Percentiles rank a stretch among this genome's conserved stretches.
phyloP scores from a whole-genome alignment of 495 filamentous ascomycete species.

The Podospora sp. region DNA sequence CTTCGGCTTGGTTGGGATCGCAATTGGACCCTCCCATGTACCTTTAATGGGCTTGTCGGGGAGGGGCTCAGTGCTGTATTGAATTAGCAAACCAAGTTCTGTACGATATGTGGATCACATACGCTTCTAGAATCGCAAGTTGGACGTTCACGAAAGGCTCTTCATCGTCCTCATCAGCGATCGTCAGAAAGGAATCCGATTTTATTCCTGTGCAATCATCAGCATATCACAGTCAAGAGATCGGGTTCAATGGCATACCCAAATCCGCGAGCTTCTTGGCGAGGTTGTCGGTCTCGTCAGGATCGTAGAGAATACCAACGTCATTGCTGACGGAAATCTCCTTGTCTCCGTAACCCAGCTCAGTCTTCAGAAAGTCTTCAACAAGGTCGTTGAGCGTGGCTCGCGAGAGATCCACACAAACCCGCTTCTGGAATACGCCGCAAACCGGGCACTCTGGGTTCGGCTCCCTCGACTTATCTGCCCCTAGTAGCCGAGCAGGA shows the following conservation, averaged over 20 bases:
- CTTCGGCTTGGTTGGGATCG: conserved; percentile 53
- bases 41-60: conserved; percentile 46
- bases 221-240: conserved; percentile 15
- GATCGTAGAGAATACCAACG: conserved; percentile 78
- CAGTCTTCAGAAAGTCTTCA: conserved; percentile 64
- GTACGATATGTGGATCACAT: conserved; percentile 22
- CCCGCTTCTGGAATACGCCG: conserved; percentile 65
- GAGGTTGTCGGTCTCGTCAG: conserved; percentile 85
- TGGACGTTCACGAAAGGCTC: conserved; percentile 80
- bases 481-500: conserved; percentile 70
- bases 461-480: conserved; percentile 71
- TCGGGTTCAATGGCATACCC: conserved; percentile 48
- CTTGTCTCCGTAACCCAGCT: conserved; percentile 76
- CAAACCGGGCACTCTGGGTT: conserved; percentile 83
- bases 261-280: conserved; percentile 76
- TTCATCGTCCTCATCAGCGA: conserved; percentile 84
- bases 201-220: conserved; percentile 49
- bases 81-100: conserved; percentile 11
- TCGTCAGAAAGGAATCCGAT: conserved; percentile 74
- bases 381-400: conserved; percentile 85
- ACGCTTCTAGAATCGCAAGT: conserved; percentile 60
- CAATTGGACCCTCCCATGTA: conserved; percentile 31
- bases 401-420: conserved; percentile 68
- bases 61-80: conserved; percentile 37
- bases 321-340: conserved; percentile 78